Evolutionary conservation across 768 basidiomycete genomes (phyloP).

Genomic region (Podaxis rugospora): DNA sequence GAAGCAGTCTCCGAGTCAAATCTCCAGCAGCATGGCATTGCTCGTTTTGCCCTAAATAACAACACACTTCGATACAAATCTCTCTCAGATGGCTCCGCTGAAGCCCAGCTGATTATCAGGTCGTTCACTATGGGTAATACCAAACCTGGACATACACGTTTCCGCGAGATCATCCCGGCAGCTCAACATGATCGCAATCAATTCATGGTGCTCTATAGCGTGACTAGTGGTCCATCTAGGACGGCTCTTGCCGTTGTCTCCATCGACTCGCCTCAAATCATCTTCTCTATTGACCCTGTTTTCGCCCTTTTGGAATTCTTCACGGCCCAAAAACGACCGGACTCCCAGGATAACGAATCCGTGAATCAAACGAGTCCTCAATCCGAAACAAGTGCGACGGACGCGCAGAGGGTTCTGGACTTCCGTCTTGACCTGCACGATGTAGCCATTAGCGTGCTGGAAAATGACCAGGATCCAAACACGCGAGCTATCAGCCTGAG

Average conservation of each 20-base stretch:
- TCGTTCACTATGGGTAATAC: conserved; percentile 93
- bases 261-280: conserved; percentile 88
- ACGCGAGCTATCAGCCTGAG: conserved; percentile 84
- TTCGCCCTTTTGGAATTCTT: conserved; percentile 88
- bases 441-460: conserved; percentile 83
- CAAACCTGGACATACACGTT: conserved; percentile 73
- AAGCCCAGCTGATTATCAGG: conserved; percentile 83
- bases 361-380: background rate
- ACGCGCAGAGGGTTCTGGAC: conserved; percentile 31
- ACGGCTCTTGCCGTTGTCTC: conserved; percentile 78
- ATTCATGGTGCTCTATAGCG: conserved; percentile 89
- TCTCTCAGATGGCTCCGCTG: conserved; percentile 77
- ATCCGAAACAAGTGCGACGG: background rate
- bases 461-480: conserved; percentile 71
- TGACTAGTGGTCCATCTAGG: conserved; percentile 51
- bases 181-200: conserved; percentile 85
- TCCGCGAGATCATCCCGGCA: conserved; percentile 93
- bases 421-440: conserved; percentile 88
- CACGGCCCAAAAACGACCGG: conserved; percentile 31
- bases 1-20: conserved; percentile 50
- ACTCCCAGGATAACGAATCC: background rate
- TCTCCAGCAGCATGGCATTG: conserved; percentile 77
- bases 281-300: conserved; percentile 89
- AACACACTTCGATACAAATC: conserved; percentile 77
- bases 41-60: conserved; percentile 77